Conservation (phyloP, 768 basidiomycete species). For the Tephrocybe sp. region DNA sequence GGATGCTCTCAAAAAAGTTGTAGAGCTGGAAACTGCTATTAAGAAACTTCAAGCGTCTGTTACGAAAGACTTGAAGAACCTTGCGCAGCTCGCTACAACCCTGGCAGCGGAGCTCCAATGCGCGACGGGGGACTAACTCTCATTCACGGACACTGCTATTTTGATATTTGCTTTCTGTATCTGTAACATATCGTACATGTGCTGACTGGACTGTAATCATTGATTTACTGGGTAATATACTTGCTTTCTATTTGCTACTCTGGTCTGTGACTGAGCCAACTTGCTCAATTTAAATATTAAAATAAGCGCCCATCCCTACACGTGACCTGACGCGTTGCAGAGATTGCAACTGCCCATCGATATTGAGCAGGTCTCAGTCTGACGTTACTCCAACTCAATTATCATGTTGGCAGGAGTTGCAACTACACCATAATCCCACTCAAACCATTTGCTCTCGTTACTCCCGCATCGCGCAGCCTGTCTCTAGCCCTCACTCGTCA, state of each 20-base stretch:
- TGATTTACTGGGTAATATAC: constrained; percentile 5
- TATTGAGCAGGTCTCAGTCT: too few species aligned
- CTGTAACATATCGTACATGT: constrained; percentile 12
- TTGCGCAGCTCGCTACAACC: constrained; percentile 27
- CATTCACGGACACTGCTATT: not conserved
- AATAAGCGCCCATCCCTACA: constrained; percentile 3
- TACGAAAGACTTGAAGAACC: constrained; percentile 32
- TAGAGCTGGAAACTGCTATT: constrained; percentile 32
- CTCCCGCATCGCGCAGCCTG: constrained; percentile 55
- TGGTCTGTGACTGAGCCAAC: not conserved
- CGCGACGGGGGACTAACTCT: constrained; percentile 21
- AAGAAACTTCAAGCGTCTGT: constrained; percentile 31
- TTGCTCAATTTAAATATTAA: not conserved
- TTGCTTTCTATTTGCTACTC: not conserved
- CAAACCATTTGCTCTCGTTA: constrained; percentile 48
- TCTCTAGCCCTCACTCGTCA: constrained; percentile 54
- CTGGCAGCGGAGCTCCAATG: constrained; percentile 25
- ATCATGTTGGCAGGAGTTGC: not conserved
- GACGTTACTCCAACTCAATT: not conserved
- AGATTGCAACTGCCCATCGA: constrained; percentile 11
- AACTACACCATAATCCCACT: constrained; percentile 14
- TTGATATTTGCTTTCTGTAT: constrained; percentile 4
- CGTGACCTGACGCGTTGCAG: constrained; percentile 13
- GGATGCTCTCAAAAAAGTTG: constrained; percentile 29
- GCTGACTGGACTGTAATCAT: constrained; percentile 10